phyloP scores from a whole-genome alignment of 371 early-diverging fungal species.

The Dichotomocladium elegans region DNA sequence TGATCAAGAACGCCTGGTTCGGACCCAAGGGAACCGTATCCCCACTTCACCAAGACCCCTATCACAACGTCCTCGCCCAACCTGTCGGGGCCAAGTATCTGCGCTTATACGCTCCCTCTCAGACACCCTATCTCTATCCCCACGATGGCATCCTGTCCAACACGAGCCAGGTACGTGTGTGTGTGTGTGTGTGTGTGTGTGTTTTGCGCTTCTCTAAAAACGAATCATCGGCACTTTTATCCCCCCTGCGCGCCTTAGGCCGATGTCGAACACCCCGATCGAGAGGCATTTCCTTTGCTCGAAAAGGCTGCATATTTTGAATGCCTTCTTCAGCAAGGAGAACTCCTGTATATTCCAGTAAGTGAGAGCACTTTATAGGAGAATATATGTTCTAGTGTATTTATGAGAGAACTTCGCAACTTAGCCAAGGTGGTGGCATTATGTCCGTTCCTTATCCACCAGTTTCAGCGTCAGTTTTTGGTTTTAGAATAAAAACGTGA shows the following conservation, averaged over 20 bases:
- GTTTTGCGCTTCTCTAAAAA: no score
- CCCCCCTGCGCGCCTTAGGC: constrained; percentile 25
- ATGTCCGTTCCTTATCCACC: constrained; percentile 71
- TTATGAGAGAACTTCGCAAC: no score
- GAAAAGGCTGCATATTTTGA: constrained; percentile 60
- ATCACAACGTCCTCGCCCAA: constrained; percentile 84
- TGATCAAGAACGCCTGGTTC: constrained; percentile 82
- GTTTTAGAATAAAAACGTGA: constrained; percentile 61
- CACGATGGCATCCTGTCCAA: constrained; percentile 59
- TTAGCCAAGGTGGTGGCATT: constrained; percentile 88
- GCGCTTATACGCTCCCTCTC: constrained; percentile 63
- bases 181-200: no score
- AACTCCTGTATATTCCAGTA: constrained; percentile 89
- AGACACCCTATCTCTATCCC: constrained; percentile 62
- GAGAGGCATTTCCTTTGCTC: constrained; percentile 49
- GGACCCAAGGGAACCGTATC: constrained; percentile 85
- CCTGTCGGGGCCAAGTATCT: constrained; percentile 85
- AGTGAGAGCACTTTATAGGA: constrained; percentile 15
- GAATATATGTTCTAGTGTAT: no score
- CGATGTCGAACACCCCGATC: constrained; percentile 65
- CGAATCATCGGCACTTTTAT: no score
- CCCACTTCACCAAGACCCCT: constrained; percentile 85
- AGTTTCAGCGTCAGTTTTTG: constrained; percentile 89
- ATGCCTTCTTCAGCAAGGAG: constrained; percentile 72
- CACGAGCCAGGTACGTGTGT: constrained; percentile 65